These are phyloP conservation scores for Neurospora terricola DNA, from an alignment of 495 filamentous ascomycete genomes.

Conservation along the genomic window DNA sequence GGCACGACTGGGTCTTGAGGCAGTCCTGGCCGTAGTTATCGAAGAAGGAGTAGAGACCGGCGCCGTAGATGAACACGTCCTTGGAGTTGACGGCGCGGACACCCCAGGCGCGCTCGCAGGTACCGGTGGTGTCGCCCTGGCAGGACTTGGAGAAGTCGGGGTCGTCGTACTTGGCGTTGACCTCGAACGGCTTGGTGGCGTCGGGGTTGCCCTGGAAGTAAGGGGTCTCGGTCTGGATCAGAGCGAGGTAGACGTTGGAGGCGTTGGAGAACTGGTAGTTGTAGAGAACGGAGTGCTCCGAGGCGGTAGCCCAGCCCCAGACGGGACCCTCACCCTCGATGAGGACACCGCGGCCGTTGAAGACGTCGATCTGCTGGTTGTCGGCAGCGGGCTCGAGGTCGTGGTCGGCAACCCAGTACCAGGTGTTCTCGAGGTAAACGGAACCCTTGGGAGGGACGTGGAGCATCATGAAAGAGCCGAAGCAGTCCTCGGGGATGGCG, in stretches of 20 bases:
- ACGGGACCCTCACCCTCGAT: slow-evolving; percentile 57
- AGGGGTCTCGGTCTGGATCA: slow-evolving; percentile 87
- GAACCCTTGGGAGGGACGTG: slow-evolving; percentile 63
- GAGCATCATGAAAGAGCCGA: slow-evolving; percentile 71
- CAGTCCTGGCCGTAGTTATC: slow-evolving; percentile 77
- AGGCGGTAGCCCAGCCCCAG: slow-evolving; percentile 67
- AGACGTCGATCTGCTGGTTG: slow-evolving; percentile 83
- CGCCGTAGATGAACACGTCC: slow-evolving; percentile 64
- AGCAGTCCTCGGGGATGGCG: slow-evolving; percentile 46
- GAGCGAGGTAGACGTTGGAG: slow-evolving; percentile 70
- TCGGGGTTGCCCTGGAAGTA: slow-evolving; percentile 86
- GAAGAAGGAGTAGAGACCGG: slow-evolving; percentile 80
- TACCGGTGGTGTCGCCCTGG: slow-evolving; percentile 44
- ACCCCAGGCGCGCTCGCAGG: slow-evolving; percentile 78
- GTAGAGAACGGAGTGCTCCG: slow-evolving; percentile 86
- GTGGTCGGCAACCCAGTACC: slow-evolving; percentile 95
- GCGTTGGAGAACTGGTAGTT: slow-evolving; percentile 76
- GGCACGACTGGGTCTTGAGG: slow-evolving; percentile 64
- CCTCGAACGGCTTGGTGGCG: slow-evolving; percentile 55
- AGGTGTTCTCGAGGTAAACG: slow-evolving; percentile 82
- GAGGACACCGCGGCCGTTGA: slow-evolving; percentile 79
- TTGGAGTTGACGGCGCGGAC: slow-evolving; percentile 63
- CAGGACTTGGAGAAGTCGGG: slow-evolving; percentile 62
- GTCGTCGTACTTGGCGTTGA: slow-evolving; percentile 56
- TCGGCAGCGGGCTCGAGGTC: slow-evolving; percentile 69